Evolutionary conservation across 495 filamentous ascomycete species (phyloP).

Genomic region (Pseudomonodictys pantanalensis): DNA sequence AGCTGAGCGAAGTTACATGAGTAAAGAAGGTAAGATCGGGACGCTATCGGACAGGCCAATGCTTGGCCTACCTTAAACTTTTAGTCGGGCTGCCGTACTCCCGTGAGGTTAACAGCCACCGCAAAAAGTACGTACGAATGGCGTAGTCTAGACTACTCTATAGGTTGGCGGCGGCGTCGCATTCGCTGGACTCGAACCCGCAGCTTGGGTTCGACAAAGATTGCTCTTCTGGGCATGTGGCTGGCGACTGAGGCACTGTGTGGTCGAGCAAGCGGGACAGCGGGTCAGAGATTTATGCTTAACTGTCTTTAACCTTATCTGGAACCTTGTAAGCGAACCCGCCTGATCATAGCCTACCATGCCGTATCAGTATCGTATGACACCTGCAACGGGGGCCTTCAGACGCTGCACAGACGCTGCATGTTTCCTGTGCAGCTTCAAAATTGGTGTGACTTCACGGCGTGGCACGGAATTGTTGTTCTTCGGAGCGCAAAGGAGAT

Average conservation of each 20-base stretch:
- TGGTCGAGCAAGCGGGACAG: constrained; percentile 15
- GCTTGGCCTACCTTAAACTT: constrained; percentile 30
- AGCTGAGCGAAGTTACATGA: background rate
- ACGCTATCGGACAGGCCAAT: constrained; percentile 13
- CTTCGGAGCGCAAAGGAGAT: background rate
- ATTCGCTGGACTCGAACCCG: background rate
- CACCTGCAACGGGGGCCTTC: background rate
- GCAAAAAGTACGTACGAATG: background rate
- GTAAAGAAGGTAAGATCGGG: constrained; percentile 2
- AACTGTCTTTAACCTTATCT: constrained; percentile 31
- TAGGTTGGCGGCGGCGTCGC: background rate
- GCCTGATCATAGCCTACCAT: constrained; percentile 14
- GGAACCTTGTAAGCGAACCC: constrained; percentile 14
- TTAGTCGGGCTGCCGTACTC: background rate
- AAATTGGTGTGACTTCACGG: background rate
- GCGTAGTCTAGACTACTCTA: constrained; percentile 6
- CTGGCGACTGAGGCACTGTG: background rate
- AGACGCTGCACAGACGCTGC: no score
- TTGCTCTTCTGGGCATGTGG: constrained; percentile 8
- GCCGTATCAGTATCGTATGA: constrained; percentile 9
- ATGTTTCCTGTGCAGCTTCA: background rate
- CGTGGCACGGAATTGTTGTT: background rate
- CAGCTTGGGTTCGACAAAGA: background rate
- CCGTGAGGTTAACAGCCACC: background rate
- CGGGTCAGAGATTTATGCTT: constrained; percentile 30